These are phyloP conservation scores for Colletotrichum acutatum DNA, from an alignment of 2,329 filamentous ascomycete genomes.

Conservation along the genomic window DNA sequence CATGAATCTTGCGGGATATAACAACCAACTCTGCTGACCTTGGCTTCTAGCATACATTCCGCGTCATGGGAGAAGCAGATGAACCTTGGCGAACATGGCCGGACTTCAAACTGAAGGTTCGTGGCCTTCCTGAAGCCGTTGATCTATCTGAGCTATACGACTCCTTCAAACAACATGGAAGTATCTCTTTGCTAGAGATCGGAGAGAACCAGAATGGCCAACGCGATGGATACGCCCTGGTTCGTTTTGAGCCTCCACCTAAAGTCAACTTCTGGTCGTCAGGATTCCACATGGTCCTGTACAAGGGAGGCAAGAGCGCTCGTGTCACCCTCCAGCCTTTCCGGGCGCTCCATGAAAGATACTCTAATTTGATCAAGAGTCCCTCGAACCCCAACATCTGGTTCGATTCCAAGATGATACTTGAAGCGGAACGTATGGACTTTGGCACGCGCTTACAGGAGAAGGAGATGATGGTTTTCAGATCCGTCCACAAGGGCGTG, in stretches of 20 bases:
- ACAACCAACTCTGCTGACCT: neutral
- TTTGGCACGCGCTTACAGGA: slow-evolving; percentile 71
- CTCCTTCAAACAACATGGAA: slow-evolving; percentile 63
- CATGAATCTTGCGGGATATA: neutral
- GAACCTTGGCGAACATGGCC: slow-evolving; percentile 48
- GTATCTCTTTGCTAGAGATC: slow-evolving; percentile 67
- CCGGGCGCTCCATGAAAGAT: neutral
- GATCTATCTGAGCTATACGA: slow-evolving; percentile 59
- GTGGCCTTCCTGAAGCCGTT: slow-evolving; percentile 37
- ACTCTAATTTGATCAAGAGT: slow-evolving; percentile 40
- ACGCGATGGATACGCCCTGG: slow-evolving; percentile 52
- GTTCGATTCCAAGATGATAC: slow-evolving; percentile 49
- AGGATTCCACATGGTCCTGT: slow-evolving; percentile 40
- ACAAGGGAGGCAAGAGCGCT: neutral
- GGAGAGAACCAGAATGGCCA: slow-evolving; percentile 55
- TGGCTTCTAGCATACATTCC: neutral
- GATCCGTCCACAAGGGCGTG: slow-evolving; percentile 47
- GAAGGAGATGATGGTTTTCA: slow-evolving; percentile 69
- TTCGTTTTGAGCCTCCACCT: slow-evolving; percentile 71
- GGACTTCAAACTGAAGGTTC: slow-evolving; percentile 39
- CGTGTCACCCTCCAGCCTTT: neutral
- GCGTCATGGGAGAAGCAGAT: neutral
- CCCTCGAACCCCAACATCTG: slow-evolving; percentile 43
- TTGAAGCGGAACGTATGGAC: slow-evolving; percentile 60
- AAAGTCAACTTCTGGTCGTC: slow-evolving; percentile 61